phyloP scores from a whole-genome alignment of 116 monocot species.

The Thalassia testudinum region DNA sequence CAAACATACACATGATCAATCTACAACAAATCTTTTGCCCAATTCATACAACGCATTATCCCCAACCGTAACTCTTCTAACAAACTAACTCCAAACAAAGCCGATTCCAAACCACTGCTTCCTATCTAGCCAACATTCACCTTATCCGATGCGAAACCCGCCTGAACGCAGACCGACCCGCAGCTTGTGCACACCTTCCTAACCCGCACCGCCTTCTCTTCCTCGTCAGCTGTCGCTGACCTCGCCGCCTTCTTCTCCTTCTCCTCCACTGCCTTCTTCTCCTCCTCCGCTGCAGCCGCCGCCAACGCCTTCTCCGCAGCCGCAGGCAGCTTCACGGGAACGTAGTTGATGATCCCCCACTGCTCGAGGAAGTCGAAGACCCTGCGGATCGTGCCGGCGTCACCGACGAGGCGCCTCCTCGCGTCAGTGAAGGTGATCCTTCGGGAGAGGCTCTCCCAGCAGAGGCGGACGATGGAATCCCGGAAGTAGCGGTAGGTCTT shows the following conservation, averaged over 20 bases:
- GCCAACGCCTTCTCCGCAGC: not conserved
- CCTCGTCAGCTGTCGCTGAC: too few species aligned
- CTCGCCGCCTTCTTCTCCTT: slow-evolving; percentile 17
- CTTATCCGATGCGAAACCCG: slow-evolving; percentile 74
- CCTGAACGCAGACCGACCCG: slow-evolving; percentile 39
- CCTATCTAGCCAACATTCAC: slow-evolving; percentile 13
- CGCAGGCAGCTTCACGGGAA: slow-evolving; percentile 3
- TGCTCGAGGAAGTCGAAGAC: slow-evolving; percentile 87
- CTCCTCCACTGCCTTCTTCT: slow-evolving; percentile 17
- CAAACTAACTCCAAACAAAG: too few species aligned
- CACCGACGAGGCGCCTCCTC: slow-evolving; percentile 46
- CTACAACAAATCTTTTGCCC: too few species aligned
- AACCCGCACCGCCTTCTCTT: slow-evolving; percentile 10
- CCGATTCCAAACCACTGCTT: too few species aligned
- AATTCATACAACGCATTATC: too few species aligned
- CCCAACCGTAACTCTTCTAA: too few species aligned
- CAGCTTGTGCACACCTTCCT: slow-evolving; percentile 60
- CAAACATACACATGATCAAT: too few species aligned
- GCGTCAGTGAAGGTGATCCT: slow-evolving; percentile 75
- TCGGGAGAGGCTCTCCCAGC: slow-evolving; percentile 36
- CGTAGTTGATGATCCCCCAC: slow-evolving; percentile 90
- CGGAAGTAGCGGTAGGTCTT: slow-evolving; percentile 60
- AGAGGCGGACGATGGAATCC: slow-evolving; percentile 44
- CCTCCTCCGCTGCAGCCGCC: slow-evolving; percentile 2
- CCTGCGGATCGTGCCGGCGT: slow-evolving; percentile 53